Percentiles rank a stretch among this genome's conserved stretches.
phyloP scores from a whole-genome alignment of 73 alveolate genomes.

The Stentor coeruleus region DNA sequence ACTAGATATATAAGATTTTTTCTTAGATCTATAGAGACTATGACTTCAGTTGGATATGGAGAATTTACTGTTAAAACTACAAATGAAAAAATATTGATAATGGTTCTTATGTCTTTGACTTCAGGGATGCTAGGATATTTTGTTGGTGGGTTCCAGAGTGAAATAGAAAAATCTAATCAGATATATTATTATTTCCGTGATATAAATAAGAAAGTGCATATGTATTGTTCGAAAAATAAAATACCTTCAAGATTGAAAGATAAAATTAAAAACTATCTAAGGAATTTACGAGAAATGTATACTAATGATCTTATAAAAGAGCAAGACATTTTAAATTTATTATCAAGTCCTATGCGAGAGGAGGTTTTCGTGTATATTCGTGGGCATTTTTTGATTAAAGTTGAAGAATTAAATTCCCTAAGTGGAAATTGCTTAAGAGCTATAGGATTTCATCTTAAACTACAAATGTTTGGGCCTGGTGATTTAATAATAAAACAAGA shows the following conservation, averaged over 20 bases:
- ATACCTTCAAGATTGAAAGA: not conserved
- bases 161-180: not conserved
- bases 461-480: slow-evolving; percentile 11
- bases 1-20: not conserved
- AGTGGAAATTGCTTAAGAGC: not conserved
- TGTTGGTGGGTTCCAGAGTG: not conserved
- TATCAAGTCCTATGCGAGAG: slow-evolving; percentile 11
- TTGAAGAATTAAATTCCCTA: not conserved
- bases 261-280: not conserved
- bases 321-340: not conserved
- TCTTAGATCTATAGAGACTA: not conserved
- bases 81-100: not conserved
- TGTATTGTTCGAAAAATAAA: not conserved
- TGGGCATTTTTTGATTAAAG: not conserved
- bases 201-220: no score
- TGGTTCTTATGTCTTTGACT: not conserved
- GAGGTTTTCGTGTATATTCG: not conserved
- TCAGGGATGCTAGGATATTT: not conserved
- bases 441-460: not conserved
- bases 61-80: not conserved
- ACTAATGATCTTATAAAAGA: not conserved
- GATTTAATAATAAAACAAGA: not conserved
- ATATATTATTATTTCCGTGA: not conserved
- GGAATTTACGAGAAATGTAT: not conserved
- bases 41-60: not conserved